phyloP scores from a whole-genome alignment of 2,329 filamentous ascomycete genomes.

The Drechslerella dactyloides region DNA sequence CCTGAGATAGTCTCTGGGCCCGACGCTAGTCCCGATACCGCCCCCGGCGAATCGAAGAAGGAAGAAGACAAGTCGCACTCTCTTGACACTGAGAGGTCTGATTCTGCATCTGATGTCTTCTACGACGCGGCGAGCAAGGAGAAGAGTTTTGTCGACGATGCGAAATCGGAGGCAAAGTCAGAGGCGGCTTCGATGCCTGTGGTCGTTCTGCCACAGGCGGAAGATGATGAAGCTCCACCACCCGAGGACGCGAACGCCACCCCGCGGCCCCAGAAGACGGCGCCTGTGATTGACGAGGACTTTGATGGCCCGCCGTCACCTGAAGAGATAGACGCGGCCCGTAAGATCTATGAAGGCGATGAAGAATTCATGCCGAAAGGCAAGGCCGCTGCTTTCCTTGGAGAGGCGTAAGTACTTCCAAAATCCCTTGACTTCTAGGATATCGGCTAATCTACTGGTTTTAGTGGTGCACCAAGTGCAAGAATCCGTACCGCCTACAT shows the following conservation, averaged over 20 bases:
- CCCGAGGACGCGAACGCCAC: conserved; percentile 15
- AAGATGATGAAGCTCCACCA: conserved; percentile 48
- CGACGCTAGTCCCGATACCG: not conserved
- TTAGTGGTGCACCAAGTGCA: conserved; percentile 62
- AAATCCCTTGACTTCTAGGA: not conserved
- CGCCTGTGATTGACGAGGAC: conserved; percentile 28
- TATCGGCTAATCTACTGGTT: conserved; percentile 26
- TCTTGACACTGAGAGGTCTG: conserved; percentile 34
- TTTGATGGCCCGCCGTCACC: conserved; percentile 61
- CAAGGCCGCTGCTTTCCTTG: conserved; percentile 85
- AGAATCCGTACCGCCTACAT: conserved; percentile 79
- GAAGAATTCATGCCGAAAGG: conserved; percentile 81
- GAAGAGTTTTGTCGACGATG: conserved; percentile 22
- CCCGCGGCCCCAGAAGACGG: conserved; percentile 24
- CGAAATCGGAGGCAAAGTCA: conserved; percentile 25
- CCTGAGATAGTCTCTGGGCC: conserved; percentile 4
- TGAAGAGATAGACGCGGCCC: conserved; percentile 77
- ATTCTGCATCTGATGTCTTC: conserved; percentile 42
- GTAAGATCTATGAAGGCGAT: conserved; percentile 81
- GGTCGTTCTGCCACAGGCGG: conserved; percentile 42
- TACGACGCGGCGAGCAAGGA: conserved; percentile 33
- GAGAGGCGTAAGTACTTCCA: conserved; percentile 66
- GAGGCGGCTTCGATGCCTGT: conserved; percentile 22
- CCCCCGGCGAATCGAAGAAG: not conserved
- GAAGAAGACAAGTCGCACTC: conserved; percentile 29